phyloP scores from a whole-genome alignment of 768 basidiomycete species.

The Termitomyces sp. region DNA sequence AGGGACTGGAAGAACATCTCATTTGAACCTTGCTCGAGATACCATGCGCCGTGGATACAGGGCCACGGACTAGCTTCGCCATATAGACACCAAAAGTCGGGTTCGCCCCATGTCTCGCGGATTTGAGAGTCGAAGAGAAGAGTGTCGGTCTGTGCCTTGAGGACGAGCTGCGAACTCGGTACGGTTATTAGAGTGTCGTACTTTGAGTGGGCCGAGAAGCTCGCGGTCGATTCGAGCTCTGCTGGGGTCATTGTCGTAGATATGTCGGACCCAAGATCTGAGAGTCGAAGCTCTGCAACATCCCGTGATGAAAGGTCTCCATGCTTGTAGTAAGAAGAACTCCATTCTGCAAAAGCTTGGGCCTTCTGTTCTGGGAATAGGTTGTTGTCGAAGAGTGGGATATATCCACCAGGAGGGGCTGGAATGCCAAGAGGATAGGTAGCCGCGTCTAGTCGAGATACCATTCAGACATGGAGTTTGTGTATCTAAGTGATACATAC shows the following conservation, averaged over 20 bases:
- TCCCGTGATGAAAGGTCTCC: neutral
- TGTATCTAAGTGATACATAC: no score
- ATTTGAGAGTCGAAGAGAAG: no score
- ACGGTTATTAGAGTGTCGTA: no score
- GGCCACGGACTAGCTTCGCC: neutral
- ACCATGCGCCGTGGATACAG: no score
- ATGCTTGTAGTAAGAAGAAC: slow-evolving; percentile 1
- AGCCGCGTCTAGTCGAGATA: neutral
- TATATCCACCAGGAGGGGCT: neutral
- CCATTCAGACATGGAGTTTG: neutral
- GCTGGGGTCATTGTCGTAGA: neutral
- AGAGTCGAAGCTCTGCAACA: no score
- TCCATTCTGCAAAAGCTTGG: neutral
- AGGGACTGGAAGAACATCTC: neutral
- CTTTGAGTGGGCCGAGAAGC: no score
- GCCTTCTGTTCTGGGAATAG: neutral
- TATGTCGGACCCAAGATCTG: neutral
- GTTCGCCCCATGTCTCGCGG: neutral
- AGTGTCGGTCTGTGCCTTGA: neutral
- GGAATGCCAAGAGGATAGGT: no score
- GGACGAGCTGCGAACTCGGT: neutral
- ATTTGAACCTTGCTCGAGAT: neutral
- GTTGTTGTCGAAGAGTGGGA: neutral
- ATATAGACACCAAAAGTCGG: neutral
- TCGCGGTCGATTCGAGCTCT: neutral